These are phyloP conservation scores for Paracamarosporium sp. DNA, from an alignment of 2,329 filamentous ascomycete genomes.

Conservation along the genomic window DNA sequence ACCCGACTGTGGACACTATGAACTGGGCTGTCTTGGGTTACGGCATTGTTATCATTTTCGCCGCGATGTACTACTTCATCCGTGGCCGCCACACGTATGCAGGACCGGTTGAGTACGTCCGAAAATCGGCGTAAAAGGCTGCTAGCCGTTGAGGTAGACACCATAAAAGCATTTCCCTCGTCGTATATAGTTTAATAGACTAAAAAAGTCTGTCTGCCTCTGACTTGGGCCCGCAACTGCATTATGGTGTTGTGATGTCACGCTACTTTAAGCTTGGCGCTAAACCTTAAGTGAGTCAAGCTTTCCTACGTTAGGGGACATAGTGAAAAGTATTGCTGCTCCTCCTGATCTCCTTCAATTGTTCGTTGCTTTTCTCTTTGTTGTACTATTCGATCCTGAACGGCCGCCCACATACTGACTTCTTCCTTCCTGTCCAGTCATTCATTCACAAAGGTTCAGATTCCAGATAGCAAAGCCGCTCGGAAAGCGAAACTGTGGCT, in stretches of 20 bases:
- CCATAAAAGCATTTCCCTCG: not conserved
- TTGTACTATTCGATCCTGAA: too few relatives aligned
- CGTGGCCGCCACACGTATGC: conserved; percentile 47
- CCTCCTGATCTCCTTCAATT: too few relatives aligned
- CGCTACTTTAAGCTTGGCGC: not conserved
- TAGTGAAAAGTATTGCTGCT: too few relatives aligned
- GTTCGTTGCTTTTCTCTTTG: too few relatives aligned
- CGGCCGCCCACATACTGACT: too few relatives aligned
- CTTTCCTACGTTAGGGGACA: too few relatives aligned
- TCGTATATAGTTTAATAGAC: conserved; percentile 3
- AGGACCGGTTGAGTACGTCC: conserved; percentile 27
- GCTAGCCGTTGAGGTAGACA: not conserved
- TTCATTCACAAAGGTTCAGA: too few relatives aligned
- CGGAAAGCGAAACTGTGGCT: too few relatives aligned
- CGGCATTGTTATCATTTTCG: conserved; percentile 48
- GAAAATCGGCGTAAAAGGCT: conserved; percentile 4
- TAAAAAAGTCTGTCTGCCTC: not conserved
- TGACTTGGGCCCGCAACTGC: not conserved
- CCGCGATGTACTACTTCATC: conserved; percentile 49
- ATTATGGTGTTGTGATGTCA: not conserved
- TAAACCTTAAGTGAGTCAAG: too few relatives aligned
- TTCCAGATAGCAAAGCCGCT: too few relatives aligned
- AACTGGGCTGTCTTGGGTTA: conserved; percentile 55
- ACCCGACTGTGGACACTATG: conserved; percentile 41
- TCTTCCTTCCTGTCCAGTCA: too few relatives aligned